Evolutionary conservation across 768 basidiomycete species (phyloP).

Genomic region (Boletus rufocinnamomeus): DNA sequence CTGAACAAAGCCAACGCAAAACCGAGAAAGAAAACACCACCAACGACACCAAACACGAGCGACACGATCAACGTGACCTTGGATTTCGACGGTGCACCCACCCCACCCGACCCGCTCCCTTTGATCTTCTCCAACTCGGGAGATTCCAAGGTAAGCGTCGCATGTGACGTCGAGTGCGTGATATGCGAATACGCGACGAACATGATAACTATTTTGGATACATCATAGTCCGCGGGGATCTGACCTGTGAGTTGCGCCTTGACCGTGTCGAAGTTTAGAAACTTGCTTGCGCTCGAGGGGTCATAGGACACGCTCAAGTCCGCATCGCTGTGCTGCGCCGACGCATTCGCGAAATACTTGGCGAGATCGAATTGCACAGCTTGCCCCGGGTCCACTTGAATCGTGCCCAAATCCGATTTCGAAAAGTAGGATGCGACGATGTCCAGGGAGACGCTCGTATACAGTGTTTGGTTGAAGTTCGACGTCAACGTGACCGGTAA

Average conservation of each 20-base stretch:
- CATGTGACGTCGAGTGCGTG: slow-evolving; percentile 73
- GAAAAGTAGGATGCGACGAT: slow-evolving; percentile 76
- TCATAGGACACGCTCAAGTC: slow-evolving; percentile 56
- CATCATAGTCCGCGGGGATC: slow-evolving; percentile 49
- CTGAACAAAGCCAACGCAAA: slow-evolving; percentile 57
- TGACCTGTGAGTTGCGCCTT: slow-evolving; percentile 53
- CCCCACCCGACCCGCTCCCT: slow-evolving; percentile 30
- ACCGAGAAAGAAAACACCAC: slow-evolving; percentile 56
- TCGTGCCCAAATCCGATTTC: slow-evolving; percentile 52
- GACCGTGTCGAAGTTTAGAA: slow-evolving; percentile 53
- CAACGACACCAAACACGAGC: slow-evolving; percentile 62
- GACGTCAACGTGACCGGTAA: slow-evolving; percentile 67
- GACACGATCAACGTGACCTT: slow-evolving; percentile 59
- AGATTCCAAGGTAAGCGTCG: slow-evolving; percentile 53
- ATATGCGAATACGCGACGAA: slow-evolving; percentile 68
- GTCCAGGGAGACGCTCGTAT: slow-evolving; percentile 63
- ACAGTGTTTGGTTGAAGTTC: slow-evolving; percentile 65
- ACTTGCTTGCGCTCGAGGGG: slow-evolving; percentile 49
- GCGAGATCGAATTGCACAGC: slow-evolving; percentile 54
- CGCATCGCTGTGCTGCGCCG: slow-evolving; percentile 44
- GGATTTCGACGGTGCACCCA: slow-evolving; percentile 46
- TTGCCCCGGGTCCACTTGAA: slow-evolving; percentile 54
- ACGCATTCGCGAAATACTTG: slow-evolving; percentile 55
- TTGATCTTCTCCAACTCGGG: slow-evolving; percentile 42
- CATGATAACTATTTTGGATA: slow-evolving; percentile 48